Evolutionary conservation across 306 rosid genomes (phyloP), one percentile per base, ranked within the genome.

Genomic region (Begonia peltatifolia): DNA sequence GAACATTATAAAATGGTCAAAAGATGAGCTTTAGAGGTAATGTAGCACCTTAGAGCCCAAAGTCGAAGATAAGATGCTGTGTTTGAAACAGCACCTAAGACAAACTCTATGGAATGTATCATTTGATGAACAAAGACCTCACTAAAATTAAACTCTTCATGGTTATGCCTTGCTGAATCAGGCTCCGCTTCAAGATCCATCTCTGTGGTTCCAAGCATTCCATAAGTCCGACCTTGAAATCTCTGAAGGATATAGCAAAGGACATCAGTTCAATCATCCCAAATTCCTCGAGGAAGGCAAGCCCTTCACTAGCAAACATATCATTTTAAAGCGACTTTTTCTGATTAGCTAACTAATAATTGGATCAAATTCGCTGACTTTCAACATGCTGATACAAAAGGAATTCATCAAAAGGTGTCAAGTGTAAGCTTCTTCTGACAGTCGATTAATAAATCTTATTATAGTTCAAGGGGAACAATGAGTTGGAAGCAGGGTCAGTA

Each of bases 1-100:
- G 10, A 11, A 47, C 53, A 48, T 66, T 36, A 61, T 50, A 44
- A 15, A 41, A 8, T 51, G 64, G 54, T 12, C 9, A 67, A 44
- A 59, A 50, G 36, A 58, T 18, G 65, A 71, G 60, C 42, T 61
- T 22, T 42, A 22, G 3, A 57, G 12, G 12, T 54, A 41, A 36
- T 13, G 14, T 46, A 61, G 76, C 66, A 86, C 99, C 99, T 92
- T 55, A 92, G 79, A 68, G 99, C 99, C 99, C 99, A 92, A 48
- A 92, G 95, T 62, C 99, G 99, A 61, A 92, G 99, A 79, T 92
- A 92, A 12, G 99, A 92, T 20, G 99, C 99, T 0, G 99, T 92
- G 74, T 92, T 92, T 30, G 99, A 92, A 73, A 92, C 99, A 47
- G 99, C 94, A 72, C 99, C 99, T 50, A 92, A 77, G 70, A 92